Evolutionary conservation across 805 yeast species (phyloP).

Genomic region (Ogataea ganodermae): DNA sequence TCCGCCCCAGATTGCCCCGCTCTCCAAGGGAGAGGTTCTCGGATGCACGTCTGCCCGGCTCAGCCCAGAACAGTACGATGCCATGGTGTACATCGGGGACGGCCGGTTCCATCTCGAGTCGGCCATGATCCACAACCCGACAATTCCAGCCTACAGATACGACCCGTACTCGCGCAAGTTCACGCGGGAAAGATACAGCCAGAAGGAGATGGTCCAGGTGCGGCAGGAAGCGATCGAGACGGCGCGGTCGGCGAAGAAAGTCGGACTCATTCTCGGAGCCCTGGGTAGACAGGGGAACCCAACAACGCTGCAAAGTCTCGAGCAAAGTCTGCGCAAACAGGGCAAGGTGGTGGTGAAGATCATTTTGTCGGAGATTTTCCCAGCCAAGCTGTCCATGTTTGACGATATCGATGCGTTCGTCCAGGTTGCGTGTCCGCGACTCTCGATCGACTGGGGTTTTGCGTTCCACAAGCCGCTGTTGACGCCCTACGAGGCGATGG

Average conservation of each 20-base stretch:
- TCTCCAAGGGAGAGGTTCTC: conserved; percentile 92
- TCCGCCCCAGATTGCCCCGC: conserved; percentile 90
- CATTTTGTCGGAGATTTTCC: conserved; percentile 89
- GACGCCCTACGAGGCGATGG: conserved; percentile 97
- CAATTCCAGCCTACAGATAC: conserved; percentile 86
- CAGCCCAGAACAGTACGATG: conserved; percentile 62
- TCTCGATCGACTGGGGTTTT: conserved; percentile 98
- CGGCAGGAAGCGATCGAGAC: conserved; percentile 70
- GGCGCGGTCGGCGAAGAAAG: conserved; percentile 60
- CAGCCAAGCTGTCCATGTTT: conserved; percentile 87
- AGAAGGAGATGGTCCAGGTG: conserved; percentile 73
- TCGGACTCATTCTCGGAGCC: conserved; percentile 90
- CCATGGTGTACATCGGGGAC: conserved; percentile 92
- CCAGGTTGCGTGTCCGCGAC: conserved; percentile 95
- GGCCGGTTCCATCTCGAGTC: conserved; percentile 95
- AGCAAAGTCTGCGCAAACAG: conserved; percentile 47
- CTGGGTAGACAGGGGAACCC: conserved; percentile 94
- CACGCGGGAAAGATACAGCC: conserved; percentile 87
- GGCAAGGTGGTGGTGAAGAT: conserved; percentile 79
- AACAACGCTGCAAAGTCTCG: conserved; percentile 68
- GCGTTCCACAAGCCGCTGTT: conserved; percentile 89
- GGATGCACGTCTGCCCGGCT: conserved; percentile 94
- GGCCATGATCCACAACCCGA: conserved; percentile 96
- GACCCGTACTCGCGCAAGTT: conserved; percentile 94
- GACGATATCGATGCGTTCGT: conserved; percentile 93